Evolutionary conservation across 2,329 filamentous ascomycete species (phyloP).

Genomic region (Thelonectria discophora): DNA sequence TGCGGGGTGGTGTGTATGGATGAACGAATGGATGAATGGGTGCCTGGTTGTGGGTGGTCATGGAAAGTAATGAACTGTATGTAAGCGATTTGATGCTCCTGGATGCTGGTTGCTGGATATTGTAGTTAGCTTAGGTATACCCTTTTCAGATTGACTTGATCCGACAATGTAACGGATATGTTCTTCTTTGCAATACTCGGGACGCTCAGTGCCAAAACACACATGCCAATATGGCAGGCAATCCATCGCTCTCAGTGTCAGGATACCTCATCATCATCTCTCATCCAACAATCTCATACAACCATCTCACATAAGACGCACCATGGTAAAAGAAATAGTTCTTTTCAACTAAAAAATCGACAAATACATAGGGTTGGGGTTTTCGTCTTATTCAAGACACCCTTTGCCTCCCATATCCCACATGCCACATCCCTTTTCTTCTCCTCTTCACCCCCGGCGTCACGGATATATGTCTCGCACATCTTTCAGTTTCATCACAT

Average conservation of each 20-base stretch:
- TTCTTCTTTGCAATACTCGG: neutral
- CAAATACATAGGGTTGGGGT: conserved; percentile 23
- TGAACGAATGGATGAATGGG: neutral
- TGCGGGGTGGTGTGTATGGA: neutral
- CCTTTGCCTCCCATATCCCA: conserved; percentile 13
- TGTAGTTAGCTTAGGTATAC: neutral
- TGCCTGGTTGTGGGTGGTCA: neutral
- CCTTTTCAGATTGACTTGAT: neutral
- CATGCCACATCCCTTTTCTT: neutral
- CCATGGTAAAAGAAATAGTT: conserved; percentile 4
- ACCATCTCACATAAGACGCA: neutral
- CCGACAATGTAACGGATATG: neutral
- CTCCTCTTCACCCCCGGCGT: conserved; percentile 10
- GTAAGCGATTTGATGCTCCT: neutral
- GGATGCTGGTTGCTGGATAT: too few species aligned
- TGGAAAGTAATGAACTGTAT: neutral
- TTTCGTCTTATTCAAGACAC: conserved; percentile 17
- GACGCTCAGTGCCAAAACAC: too few species aligned
- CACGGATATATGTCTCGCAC: conserved; percentile 45
- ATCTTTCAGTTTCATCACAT: conserved; percentile 39
- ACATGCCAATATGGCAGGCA: too few species aligned
- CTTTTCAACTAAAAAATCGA: conserved; percentile 24
- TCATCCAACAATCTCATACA: neutral
- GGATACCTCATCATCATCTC: too few species aligned
- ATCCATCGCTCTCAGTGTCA: too few species aligned